Percentiles rank a stretch among this genome's conserved stretches.
These are phyloP conservation scores for Asterochloris erici DNA, from an alignment of 139 green algal genomes.

Conservation along the genomic window DNA sequence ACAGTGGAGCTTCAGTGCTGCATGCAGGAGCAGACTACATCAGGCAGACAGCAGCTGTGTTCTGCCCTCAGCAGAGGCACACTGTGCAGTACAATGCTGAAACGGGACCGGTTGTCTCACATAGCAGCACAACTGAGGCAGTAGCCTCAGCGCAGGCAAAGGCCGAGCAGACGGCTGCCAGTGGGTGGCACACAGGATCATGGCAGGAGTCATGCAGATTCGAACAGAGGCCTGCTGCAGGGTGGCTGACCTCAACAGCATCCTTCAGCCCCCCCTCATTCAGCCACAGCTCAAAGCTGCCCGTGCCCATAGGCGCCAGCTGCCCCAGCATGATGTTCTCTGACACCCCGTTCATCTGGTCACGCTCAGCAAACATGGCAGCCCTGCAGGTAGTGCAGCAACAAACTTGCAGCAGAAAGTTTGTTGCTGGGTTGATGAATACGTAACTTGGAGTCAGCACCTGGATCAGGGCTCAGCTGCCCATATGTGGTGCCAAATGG, in stretches of 20 bases:
- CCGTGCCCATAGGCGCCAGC: conserved; percentile 85
- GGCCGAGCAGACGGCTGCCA: too few relatives aligned
- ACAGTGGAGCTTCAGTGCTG: too few relatives aligned
- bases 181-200: too few relatives aligned
- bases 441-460: background rate
- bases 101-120: background rate
- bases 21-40: too few relatives aligned
- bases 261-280: conserved; percentile 85
- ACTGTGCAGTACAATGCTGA: too few relatives aligned
- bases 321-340: conserved; percentile 99
- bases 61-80: too few relatives aligned
- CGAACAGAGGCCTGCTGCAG: too few relatives aligned
- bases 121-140: background rate
- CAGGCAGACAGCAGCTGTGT: too few relatives aligned
- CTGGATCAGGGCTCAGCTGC: too few relatives aligned
- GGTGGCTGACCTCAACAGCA: conserved; percentile 72
- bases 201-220: too few relatives aligned
- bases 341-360: conserved; percentile 80
- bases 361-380: conserved; percentile 68
- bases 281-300: conserved; percentile 91
- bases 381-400: conserved; percentile 42
- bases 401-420: background rate
- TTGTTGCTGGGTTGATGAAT: background rate
- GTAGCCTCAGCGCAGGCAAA: too few relatives aligned
- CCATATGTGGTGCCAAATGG: too few relatives aligned